A percentile compares a stretch with the other conserved stretches of the same genome.
Evolutionary conservation across 2,329 filamentous ascomycete genomes (phyloP).

Genomic region (Cercospora zeina): DNA sequence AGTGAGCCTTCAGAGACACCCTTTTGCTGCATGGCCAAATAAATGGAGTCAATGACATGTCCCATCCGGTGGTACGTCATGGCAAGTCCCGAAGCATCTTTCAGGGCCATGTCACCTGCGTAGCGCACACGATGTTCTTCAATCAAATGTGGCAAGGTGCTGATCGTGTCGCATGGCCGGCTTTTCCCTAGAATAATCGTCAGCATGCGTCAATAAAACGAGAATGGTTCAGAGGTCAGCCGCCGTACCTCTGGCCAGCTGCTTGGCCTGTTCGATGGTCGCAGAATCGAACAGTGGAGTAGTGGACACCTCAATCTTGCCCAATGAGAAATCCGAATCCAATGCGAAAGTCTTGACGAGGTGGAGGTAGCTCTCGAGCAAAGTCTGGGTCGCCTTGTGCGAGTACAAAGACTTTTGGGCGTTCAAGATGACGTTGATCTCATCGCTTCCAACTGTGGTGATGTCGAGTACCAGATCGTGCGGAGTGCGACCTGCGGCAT

Average conservation of each 20-base stretch:
- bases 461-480: neutral
- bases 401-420: slow-evolving; percentile 7
- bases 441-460: neutral
- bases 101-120: neutral
- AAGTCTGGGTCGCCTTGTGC: neutral
- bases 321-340: neutral
- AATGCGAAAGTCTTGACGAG: neutral
- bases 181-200: neutral
- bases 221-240: neutral
- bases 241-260: neutral
- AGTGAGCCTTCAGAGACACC: neutral
- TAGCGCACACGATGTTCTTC: neutral
- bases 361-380: slow-evolving; percentile 11
- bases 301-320: neutral
- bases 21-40: neutral
- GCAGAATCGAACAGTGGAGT: neutral
- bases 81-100: neutral
- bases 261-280: neutral
- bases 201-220: neutral
- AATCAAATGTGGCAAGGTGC: slow-evolving; percentile 14
- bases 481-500: neutral
- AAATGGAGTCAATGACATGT: slow-evolving; percentile 2
- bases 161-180: neutral
- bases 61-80: slow-evolving; percentile 11
- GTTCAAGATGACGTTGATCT: neutral